phyloP scores from a whole-genome alignment of 129 eudicot species.

The Chrysanthemum seticuspe region DNA sequence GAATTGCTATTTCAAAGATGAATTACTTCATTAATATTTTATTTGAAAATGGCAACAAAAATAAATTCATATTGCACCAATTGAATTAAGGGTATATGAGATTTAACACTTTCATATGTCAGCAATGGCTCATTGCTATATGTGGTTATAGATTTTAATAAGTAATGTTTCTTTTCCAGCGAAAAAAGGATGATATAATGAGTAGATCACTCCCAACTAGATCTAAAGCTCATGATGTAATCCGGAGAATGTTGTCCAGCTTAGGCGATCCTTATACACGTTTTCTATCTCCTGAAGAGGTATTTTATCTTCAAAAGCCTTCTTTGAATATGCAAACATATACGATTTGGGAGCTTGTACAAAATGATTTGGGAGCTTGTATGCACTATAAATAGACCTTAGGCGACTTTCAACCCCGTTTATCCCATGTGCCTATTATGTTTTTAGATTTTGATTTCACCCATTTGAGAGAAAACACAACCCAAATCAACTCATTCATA shows the following conservation, averaged over 20 bases:
- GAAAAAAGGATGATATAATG: constrained; percentile 72
- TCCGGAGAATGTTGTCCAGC: constrained; percentile 78
- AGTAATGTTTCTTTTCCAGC: constrained; percentile 38
- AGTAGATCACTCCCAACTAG: constrained; percentile 64
- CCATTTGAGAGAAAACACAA: too few relatives aligned
- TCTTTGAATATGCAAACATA: neutral
- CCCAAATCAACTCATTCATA: too few relatives aligned
- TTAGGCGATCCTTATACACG: constrained; percentile 93
- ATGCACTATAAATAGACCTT: too few relatives aligned
- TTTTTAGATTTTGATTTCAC: too few relatives aligned
- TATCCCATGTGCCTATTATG: too few relatives aligned
- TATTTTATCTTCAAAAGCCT: constrained; percentile 27
- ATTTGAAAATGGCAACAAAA: neutral
- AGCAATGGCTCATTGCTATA: neutral
- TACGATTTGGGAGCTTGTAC: neutral
- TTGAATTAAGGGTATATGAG: neutral
- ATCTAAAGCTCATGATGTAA: constrained; percentile 84
- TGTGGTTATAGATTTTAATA: neutral
- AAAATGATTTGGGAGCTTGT: too few relatives aligned
- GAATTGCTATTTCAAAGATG: neutral
- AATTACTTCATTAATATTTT: neutral
- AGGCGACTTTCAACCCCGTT: too few relatives aligned
- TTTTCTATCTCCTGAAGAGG: constrained; percentile 86
- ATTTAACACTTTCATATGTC: neutral
- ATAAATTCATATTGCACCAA: neutral